Base-by-base conservation (phyloP, 2,329 filamentous ascomycete species). In the Ceratocystiopsis sp. region DNA sequence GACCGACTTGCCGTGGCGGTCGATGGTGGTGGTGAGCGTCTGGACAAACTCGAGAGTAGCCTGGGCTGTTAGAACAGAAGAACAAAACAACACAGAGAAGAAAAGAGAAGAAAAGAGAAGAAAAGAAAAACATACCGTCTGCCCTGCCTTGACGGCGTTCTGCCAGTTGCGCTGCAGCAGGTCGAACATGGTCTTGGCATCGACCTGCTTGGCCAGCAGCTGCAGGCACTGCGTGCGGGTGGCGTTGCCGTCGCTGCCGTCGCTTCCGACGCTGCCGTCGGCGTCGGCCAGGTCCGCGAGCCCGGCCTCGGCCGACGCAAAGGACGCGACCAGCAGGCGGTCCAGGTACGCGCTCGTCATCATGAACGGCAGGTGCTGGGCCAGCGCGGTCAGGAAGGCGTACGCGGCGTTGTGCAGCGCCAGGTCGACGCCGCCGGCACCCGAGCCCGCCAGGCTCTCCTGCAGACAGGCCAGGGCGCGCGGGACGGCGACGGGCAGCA, bases 341-440 rank as follows among this genome's bases (percentile, higher is more conserved):
- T 83, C 76, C 12, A 96, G 61, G 51, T 89, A 79, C 6, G 72
- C 68, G 1, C 74, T 75, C 12, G 85, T 84, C 47, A 96, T 68
- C 77, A 96, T 93, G 61, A 84, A 95, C 1, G 89, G 85, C 21
- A 96, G 65, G 52, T 91, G 76, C 51, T 91, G 79, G 13, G 89
- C 74, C 38, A 95, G 67, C 9, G 85, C 74, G 40, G 78, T 80
- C 48, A 95, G 67, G 45, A 96, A 77, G 0, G 83, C 73, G 59
- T 83, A 94, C 10, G 78, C 75, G 3, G 89, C 85, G 52, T 89
- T 84, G 57, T 93, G 84, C 29, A 95, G 64, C 50, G 77, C 73
- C 16, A 67, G 61, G 43, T 78, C 71, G 17, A 67, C 61, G 43
- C 78, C 71, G 15, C 21, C 25, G 15, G 11, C 36, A 33, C 68